These are phyloP conservation scores for Phytophthora hybrid DNA, from an alignment of 352 stramenopile species.

Conservation along the genomic window DNA sequence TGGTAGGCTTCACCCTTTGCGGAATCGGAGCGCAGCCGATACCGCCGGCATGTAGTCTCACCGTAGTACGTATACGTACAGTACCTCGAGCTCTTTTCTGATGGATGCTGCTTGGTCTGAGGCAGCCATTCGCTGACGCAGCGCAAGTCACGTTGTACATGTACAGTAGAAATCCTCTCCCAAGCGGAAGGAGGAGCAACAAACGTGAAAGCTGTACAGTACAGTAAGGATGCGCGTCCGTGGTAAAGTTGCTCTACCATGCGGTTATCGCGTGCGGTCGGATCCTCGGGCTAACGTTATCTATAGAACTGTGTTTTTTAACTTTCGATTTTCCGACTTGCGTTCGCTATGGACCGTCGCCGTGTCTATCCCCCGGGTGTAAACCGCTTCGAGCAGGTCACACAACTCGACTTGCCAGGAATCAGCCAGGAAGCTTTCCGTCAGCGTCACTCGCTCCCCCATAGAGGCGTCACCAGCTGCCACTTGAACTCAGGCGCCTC, in stretches of 20 bases:
- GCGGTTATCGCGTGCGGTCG: neutral
- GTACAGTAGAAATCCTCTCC: neutral
- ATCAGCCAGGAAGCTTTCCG: neutral
- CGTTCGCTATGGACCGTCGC: conserved; percentile 17
- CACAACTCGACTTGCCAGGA: conserved; percentile 8
- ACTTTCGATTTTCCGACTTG: conserved; percentile 34
- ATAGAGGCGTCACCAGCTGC: neutral
- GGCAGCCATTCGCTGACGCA: neutral
- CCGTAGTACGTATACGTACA: too few relatives aligned
- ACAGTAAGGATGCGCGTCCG: neutral
- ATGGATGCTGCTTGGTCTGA: conserved; percentile 1
- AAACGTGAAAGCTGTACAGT: neutral
- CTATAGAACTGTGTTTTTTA: conserved; percentile 20
- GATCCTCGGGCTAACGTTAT: conserved; percentile 7
- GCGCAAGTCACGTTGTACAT: neutral
- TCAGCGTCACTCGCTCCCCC: neutral
- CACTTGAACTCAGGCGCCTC: neutral
- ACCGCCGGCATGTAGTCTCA: neutral
- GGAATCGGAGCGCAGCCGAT: conserved; percentile 4
- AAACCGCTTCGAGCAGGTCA: conserved; percentile 20
- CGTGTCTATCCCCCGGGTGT: conserved; percentile 17
- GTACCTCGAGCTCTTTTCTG: neutral
- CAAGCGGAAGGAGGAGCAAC: neutral
- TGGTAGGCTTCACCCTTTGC: neutral
- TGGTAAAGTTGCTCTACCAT: neutral